A percentile compares a stretch with the other conserved stretches of the same genome.
phyloP scores from a whole-genome alignment of 2,329 filamentous ascomycete species.

The Harringtonia aguacate region DNA sequence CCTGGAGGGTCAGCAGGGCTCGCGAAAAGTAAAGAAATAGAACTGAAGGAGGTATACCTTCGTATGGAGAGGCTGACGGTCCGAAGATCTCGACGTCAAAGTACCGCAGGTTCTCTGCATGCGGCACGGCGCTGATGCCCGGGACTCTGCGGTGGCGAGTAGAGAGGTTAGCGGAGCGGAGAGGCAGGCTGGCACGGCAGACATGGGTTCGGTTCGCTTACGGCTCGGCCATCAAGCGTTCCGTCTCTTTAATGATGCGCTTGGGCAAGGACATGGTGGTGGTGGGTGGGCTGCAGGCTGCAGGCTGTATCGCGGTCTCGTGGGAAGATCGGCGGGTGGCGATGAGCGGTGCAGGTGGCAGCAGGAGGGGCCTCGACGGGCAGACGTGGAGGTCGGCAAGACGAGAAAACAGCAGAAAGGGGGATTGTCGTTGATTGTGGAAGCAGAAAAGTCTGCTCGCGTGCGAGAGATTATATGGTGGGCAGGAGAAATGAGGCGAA shows the following conservation, averaged over 20 bases:
- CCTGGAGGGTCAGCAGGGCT: conserved; percentile 22
- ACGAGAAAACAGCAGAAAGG: no score
- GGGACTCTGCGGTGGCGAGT: conserved; percentile 61
- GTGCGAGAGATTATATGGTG: no score
- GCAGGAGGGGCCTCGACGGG: no score
- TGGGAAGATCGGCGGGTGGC: no score
- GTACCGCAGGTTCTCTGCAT: conserved; percentile 95
- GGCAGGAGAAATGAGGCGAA: no score
- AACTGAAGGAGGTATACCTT: conserved; percentile 47
- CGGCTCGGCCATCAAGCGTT: conserved; percentile 94
- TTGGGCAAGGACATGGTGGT: conserved; percentile 81
- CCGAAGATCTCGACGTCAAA: conserved; percentile 97
- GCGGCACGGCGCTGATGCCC: conserved; percentile 89
- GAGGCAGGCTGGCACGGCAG: conserved; percentile 5
- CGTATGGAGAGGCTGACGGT: conserved; percentile 84
- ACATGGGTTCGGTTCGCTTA: conserved; percentile 36
- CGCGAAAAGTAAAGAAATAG: not conserved
- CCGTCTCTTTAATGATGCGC: conserved; percentile 96
- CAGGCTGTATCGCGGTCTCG: no score
- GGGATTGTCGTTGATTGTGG: no score
- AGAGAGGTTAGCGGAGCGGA: not conserved
- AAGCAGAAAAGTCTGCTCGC: no score
- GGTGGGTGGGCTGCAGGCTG: no score
- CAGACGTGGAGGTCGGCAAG: no score
- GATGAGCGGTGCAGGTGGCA: no score